Conservation (phyloP, 352 stramenopile species). For the Elongisporangium undulatum region DNA sequence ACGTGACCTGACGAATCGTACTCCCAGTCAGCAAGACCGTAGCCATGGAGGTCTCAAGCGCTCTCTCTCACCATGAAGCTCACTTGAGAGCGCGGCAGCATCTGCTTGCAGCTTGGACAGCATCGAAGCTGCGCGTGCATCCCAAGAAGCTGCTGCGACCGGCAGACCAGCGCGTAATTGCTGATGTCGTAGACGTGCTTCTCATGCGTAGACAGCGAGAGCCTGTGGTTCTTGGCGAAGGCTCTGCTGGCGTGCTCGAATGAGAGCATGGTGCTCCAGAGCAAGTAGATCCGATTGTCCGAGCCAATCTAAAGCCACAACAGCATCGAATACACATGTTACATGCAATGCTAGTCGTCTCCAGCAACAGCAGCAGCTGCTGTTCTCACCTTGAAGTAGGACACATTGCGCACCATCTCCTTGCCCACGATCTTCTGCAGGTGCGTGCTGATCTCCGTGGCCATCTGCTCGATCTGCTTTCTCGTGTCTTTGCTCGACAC, state of each 20-base stretch:
- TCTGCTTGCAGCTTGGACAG: slow-evolving; percentile 33
- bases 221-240: slow-evolving; percentile 37
- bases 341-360: not conserved
- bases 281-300: slow-evolving; percentile 60
- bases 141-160: slow-evolving; percentile 10
- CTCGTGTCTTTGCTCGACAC: slow-evolving; percentile 42
- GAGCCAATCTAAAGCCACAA: slow-evolving; percentile 31
- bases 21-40: not conserved
- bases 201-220: slow-evolving; percentile 26
- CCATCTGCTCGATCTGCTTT: slow-evolving; percentile 45
- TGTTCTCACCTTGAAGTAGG: slow-evolving; percentile 66
- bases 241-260: slow-evolving; percentile 41
- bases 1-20: slow-evolving; percentile 19
- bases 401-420: slow-evolving; percentile 45
- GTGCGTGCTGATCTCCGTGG: slow-evolving; percentile 49
- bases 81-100: slow-evolving; percentile 31
- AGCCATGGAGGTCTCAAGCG: not conserved
- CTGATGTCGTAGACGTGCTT: slow-evolving; percentile 2
- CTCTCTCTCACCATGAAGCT: slow-evolving; percentile 31
- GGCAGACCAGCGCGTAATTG: slow-evolving; percentile 1
- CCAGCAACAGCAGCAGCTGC: not conserved
- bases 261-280: slow-evolving; percentile 66
- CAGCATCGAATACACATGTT: slow-evolving; percentile 5
- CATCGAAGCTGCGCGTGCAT: slow-evolving; percentile 30
- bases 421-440: slow-evolving; percentile 61